These are phyloP conservation scores for Psilocybe azurescens DNA, from an alignment of 768 basidiomycete species.

Conservation along the genomic window DNA sequence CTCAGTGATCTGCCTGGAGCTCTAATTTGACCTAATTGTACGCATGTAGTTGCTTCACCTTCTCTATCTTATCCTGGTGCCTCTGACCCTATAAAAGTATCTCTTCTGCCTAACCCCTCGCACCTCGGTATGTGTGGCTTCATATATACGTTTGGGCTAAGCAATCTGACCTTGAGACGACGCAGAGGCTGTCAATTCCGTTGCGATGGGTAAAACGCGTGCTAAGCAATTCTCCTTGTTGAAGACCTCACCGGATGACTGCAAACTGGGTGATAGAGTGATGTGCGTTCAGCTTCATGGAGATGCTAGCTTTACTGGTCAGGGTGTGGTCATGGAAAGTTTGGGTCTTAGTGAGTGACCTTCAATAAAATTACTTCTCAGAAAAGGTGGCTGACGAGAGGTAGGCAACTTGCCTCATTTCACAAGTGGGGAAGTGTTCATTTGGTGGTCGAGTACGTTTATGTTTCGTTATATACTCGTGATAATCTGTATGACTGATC, in stretches of 20 bases:
- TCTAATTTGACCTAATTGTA: neutral
- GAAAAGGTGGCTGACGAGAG: neutral
- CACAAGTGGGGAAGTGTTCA: constrained; percentile 92
- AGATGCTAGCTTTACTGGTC: constrained; percentile 90
- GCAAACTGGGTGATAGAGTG: constrained; percentile 67
- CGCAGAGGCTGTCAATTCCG: constrained; percentile 84
- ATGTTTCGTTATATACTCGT: neutral
- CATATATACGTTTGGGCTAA: constrained; percentile 1
- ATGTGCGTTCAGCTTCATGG: constrained; percentile 93
- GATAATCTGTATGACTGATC: neutral
- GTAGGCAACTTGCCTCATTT: constrained; percentile 88
- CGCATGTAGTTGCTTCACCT: constrained; percentile 63
- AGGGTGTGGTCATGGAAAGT: constrained; percentile 89
- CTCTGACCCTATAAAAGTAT: constrained; percentile 63
- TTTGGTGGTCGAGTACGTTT: constrained; percentile 82
- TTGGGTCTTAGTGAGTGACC: constrained; percentile 74
- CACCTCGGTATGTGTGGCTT: constrained; percentile 57
- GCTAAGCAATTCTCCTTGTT: constrained; percentile 89
- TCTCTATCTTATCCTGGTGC: constrained; percentile 60
- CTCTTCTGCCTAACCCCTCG: constrained; percentile 81
- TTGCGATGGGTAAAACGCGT: constrained; percentile 88
- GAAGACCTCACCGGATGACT: constrained; percentile 61
- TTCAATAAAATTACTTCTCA: neutral
- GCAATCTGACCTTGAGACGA: neutral
- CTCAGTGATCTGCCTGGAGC: neutral